These are phyloP conservation scores for Beauveria bassiana DNA, from an alignment of 2,329 filamentous ascomycete genomes.

Conservation along the genomic window DNA sequence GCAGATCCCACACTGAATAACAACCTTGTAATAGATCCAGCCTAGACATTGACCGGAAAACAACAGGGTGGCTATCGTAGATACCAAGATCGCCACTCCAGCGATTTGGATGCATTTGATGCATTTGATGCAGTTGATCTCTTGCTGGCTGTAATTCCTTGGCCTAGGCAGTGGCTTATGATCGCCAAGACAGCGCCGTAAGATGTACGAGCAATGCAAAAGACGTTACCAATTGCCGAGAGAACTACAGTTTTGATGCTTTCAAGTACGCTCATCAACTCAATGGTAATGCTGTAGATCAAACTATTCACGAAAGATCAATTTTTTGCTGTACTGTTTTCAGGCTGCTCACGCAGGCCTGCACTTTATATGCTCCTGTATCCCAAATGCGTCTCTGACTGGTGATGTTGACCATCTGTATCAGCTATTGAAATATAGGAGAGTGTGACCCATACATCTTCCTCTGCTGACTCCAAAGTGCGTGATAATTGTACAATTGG, in stretches of 20 bases:
- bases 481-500: neutral
- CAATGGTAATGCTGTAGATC: neutral
- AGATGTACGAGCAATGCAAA: neutral
- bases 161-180: neutral
- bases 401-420: no score
- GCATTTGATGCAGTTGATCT: neutral
- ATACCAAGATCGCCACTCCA: neutral
- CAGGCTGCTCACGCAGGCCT: neutral
- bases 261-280: neutral
- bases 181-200: neutral
- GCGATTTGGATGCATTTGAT: neutral
- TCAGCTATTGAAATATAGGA: neutral
- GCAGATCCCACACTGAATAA: neutral
- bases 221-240: neutral
- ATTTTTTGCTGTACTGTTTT: neutral
- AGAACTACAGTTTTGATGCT: neutral
- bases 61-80: neutral
- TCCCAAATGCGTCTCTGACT: no score
- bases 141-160: neutral
- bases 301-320: neutral
- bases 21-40: neutral
- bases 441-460: neutral
- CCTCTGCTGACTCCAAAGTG: neutral
- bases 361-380: neutral
- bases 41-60: neutral